Evolutionary conservation across 2,329 filamentous ascomycete species (phyloP).

Genomic region (Neonectria ditissima): DNA sequence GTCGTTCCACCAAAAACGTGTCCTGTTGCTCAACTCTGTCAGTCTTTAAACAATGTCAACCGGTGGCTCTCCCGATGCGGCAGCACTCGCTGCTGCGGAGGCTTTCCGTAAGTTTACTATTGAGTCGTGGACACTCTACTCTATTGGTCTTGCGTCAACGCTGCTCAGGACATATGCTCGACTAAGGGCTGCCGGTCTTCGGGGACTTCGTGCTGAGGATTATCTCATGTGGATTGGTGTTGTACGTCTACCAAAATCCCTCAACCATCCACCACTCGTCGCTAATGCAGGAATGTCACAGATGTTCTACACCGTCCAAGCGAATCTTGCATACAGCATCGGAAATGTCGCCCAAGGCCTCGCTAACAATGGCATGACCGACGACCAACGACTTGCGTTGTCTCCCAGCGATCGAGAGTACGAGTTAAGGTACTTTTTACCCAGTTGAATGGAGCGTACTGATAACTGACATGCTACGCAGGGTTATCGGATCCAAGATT

Average conservation of each 20-base stretch:
- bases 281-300: constrained; percentile 36
- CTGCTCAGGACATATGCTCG: constrained; percentile 48
- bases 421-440: constrained; percentile 41
- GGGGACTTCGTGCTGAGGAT: constrained; percentile 46
- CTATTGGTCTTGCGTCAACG: constrained; percentile 42
- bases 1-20: not conserved
- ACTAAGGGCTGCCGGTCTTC: constrained; percentile 38
- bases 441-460: rapidly evolving
- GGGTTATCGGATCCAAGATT: constrained; percentile 65
- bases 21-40: not conserved
- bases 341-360: constrained; percentile 60
- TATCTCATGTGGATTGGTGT: constrained; percentile 43
- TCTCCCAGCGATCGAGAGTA: constrained; percentile 58
- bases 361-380: constrained; percentile 67
- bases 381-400: constrained; percentile 58
- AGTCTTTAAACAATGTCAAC: constrained; percentile 1
- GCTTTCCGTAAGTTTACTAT: constrained; percentile 30
- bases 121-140: constrained; percentile 47
- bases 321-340: constrained; percentile 61
- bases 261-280: not conserved
- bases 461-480: constrained; percentile 23
- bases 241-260: constrained; percentile 16
- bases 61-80: not conserved
- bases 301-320: constrained; percentile 63
- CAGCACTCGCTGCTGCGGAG: constrained; percentile 26